Evolutionary conservation across 1,139 yeast genomes (phyloP).

Genomic region (Candida sp.): DNA sequence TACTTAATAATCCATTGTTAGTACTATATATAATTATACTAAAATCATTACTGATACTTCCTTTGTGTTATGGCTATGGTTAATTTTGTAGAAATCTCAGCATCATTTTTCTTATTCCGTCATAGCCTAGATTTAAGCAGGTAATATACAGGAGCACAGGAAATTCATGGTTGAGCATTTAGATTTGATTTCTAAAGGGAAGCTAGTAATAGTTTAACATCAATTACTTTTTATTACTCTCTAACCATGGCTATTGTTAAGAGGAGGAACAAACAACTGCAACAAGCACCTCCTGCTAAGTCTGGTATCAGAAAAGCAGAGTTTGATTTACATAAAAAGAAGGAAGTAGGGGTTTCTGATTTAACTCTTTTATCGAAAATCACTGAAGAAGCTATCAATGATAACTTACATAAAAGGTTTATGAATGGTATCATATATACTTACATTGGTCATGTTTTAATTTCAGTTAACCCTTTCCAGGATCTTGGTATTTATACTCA

Average conservation of each 20-base stretch:
- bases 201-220: too few relatives aligned
- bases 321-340: slow-evolving; percentile 83
- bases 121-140: neutral
- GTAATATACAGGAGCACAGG: neutral
- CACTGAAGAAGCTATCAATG: slow-evolving; percentile 90
- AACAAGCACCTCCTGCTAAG: slow-evolving; percentile 53
- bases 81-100: neutral
- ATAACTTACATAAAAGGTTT: slow-evolving; percentile 85
- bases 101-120: neutral
- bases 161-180: neutral
- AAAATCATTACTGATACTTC: too few relatives aligned
- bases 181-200: too few relatives aligned
- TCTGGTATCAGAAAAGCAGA: slow-evolving; percentile 84
- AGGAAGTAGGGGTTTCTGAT: slow-evolving; percentile 97
- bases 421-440: slow-evolving; percentile 89
- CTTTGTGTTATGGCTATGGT: too few relatives aligned
- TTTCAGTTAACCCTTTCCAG: slow-evolving; percentile 94
- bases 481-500: slow-evolving; percentile 94
- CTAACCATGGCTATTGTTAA: slow-evolving; percentile 67
- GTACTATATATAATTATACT: too few relatives aligned
- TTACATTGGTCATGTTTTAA: slow-evolving; percentile 82
- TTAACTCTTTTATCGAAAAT: slow-evolving; percentile 85
- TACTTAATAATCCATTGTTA: too few relatives aligned
- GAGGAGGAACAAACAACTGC: slow-evolving; percentile 52
- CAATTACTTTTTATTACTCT: neutral